A percentile compares a stretch with the other conserved stretches of the same genome.
These are phyloP conservation scores for Schizochytrium sp. DNA, from an alignment of 108 stramenopile genomes.

Conservation along the genomic window DNA sequence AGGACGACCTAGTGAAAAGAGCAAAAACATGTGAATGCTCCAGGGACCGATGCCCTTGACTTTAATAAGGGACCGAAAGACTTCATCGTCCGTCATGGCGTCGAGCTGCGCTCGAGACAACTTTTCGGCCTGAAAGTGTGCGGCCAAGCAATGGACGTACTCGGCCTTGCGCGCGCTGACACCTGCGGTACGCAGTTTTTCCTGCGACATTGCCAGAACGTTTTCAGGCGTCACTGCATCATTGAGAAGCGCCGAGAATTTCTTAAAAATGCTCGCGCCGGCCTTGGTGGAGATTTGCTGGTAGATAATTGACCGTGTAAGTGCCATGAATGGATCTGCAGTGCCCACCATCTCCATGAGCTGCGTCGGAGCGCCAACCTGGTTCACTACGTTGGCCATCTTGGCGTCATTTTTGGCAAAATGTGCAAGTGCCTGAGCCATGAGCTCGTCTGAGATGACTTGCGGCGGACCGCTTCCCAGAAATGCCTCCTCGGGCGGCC, in stretches of 20 bases:
- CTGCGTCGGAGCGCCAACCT: not conserved
- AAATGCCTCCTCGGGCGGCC: not conserved
- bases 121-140: not conserved
- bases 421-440: not conserved
- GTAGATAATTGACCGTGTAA: not conserved
- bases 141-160: not conserved
- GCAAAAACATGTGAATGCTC: slow-evolving; percentile 57
- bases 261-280: not conserved
- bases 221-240: not conserved
- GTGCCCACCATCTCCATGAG: not conserved
- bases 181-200: not conserved
- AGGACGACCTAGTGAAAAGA: slow-evolving; percentile 47
- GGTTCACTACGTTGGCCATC: not conserved
- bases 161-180: not conserved
- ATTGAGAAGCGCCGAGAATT: not conserved
- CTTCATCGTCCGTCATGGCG: not conserved
- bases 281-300: not conserved
- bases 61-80: slow-evolving; percentile 22
- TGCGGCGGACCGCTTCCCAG: not conserved
- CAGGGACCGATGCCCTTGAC: slow-evolving; percentile 61
- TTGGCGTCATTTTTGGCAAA: not conserved
- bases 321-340: not conserved
- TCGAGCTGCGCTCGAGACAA: not conserved
- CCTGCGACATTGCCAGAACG: not conserved
- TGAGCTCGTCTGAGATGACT: not conserved